These are phyloP conservation scores for Helicocarpus griseus DNA, from an alignment of 2,329 filamentous ascomycete genomes.

Conservation along the genomic window DNA sequence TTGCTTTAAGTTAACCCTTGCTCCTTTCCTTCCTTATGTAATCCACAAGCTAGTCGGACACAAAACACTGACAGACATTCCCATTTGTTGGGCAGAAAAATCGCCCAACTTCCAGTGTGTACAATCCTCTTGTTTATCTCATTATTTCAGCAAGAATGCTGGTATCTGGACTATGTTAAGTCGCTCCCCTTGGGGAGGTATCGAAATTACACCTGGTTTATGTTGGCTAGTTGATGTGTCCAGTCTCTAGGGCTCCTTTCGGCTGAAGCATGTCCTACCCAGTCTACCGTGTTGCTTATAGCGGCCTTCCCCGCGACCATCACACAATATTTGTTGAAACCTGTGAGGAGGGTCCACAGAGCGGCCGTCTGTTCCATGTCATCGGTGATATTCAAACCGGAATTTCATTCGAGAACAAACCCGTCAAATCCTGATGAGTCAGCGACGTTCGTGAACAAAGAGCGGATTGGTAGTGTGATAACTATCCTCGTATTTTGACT, in stretches of 20 bases:
- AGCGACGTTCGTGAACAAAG: conserved; percentile 5
- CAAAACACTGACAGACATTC: too few species aligned
- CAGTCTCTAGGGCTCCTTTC: conserved; percentile 25
- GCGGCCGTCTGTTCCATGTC: conserved; percentile 20
- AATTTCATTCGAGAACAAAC: conserved; percentile 14
- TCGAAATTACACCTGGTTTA: too few species aligned
- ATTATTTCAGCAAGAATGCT: too few species aligned
- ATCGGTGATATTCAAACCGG: conserved; percentile 23
- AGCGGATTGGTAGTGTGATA: conserved; percentile 2
- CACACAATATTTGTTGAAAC: conserved; percentile 22
- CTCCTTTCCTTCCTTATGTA: background rate
- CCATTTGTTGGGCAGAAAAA: too few species aligned
- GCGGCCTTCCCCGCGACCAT: conserved; percentile 16
- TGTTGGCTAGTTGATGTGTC: conserved; percentile 22
- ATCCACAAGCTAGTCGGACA: too few species aligned
- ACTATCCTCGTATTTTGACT: conserved; percentile 14
- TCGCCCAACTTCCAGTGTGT: too few species aligned
- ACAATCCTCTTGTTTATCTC: too few species aligned
- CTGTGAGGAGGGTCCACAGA: conserved; percentile 7
- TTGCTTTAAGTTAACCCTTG: background rate
- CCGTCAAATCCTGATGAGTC: conserved; percentile 2
- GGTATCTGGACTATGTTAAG: too few species aligned
- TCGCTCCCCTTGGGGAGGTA: too few species aligned
- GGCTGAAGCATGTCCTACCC: conserved; percentile 11
- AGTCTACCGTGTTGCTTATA: conserved; percentile 11